Base-by-base conservation (phyloP, 495 filamentous ascomycete genomes). In the Xylaria flabelliformis region DNA sequence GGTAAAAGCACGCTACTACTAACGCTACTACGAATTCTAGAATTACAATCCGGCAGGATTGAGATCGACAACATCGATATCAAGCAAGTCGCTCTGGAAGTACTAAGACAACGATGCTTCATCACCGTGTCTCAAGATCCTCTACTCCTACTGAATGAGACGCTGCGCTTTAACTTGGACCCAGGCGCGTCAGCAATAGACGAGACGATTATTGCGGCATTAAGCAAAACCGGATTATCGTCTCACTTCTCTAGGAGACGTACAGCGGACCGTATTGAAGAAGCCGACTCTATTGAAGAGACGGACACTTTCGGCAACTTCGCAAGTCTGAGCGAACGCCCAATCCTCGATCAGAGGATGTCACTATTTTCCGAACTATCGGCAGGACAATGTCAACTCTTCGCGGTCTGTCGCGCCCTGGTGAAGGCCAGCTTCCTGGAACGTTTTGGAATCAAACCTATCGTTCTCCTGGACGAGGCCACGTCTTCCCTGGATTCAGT, bases 401-500 rank as follows among this genome's bases (percentile, higher is more conserved):
- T 12, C 34, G 65, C 7, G 61, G 79, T 9, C 64, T 75, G 26
- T 63, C 67, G 24, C 55, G 50, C 39, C 42, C 29, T n/a, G 50
- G 67, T 34, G 51, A 73, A 50, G 29, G 64, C 32, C 70, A 73
- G 10, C 77, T 77, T 0, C 91, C 97, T 69, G 91, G 96, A 72
- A 85, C 97, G 29, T 83, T 97, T 6, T 4, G 42, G 55, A 10
- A 19, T 48, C 5, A 61, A 46, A n/a, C 53, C 67, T 1, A 39
- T 69, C 1, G 34, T 58, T 19, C 53, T 69, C 9, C 24, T 69
- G 2, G 94, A 97, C 75, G 94, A 97, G 75, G 24, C 42, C 2
- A 97, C 94, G 1, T 91, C 93, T 4, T 92, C 93, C 1, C 83
- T 97, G 17, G 94, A 97, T 73, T 89, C 90, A 0, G 89, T 89